Evolutionary conservation across 345 rosid genomes (phyloP).

Genomic region (Salix arbutifolia): DNA sequence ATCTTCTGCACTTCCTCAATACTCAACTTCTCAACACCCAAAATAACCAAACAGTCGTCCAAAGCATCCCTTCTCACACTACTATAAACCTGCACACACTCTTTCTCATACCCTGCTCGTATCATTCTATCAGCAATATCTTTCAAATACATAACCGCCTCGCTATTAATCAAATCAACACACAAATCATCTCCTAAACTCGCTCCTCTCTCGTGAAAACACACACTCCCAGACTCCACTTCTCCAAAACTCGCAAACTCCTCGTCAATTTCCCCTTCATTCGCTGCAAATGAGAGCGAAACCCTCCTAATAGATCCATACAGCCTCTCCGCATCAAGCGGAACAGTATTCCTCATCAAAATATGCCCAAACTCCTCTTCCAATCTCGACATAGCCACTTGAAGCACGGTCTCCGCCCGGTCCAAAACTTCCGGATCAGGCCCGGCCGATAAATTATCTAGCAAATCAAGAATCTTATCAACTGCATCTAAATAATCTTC

Average conservation of each 20-base stretch:
- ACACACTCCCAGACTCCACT: conserved; percentile 49
- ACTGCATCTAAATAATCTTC: conserved; percentile 64
- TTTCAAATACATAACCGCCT: conserved; percentile 56
- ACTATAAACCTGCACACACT: conserved; percentile 85
- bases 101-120: conserved; percentile 83
- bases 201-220: conserved; percentile 79
- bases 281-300: conserved; percentile 49
- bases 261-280: conserved; percentile 64
- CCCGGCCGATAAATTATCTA: conserved; percentile 45
- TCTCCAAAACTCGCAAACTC: conserved; percentile 72
- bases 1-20: conserved; percentile 93
- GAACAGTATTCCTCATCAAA: conserved; percentile 69
- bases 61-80: conserved; percentile 72
- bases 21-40: conserved; percentile 87
- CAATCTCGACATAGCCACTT: conserved; percentile 83
- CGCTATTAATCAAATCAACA: conserved; percentile 71
- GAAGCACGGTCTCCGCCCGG: conserved; percentile 82
- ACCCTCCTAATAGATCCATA: conserved; percentile 81
- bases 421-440: conserved; percentile 48
- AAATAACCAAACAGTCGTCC: conserved; percentile 71
- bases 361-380: conserved; percentile 90
- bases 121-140: conserved; percentile 90
- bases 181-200: conserved; percentile 74
- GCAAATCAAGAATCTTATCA: conserved; percentile 62
- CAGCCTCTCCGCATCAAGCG: conserved; percentile 69